Evolutionary conservation across 2,329 filamentous ascomycete genomes (phyloP), one percentile per base, ranked within the genome.

Genomic region (Apiospora hydei): DNA sequence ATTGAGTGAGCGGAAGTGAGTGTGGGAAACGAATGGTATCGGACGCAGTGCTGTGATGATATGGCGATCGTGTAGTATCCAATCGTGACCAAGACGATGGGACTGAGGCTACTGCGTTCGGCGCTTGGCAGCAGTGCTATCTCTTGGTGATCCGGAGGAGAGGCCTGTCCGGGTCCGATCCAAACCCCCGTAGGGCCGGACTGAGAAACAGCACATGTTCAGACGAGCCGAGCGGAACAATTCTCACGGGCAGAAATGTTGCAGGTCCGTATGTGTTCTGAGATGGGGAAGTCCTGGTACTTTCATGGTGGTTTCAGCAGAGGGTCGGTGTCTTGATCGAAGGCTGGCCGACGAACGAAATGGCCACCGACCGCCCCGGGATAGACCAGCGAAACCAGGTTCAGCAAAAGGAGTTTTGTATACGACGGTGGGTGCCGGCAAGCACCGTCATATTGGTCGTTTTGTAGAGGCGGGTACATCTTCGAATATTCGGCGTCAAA

Each of bases 401-500:
- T 64, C 21, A 64, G 18, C 4, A 41, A 41, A 18, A 41, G 8
- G 10, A 41, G 57, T 21, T 34, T 41, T 41, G 34, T 38, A 64
- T 64, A 41, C n/a, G 18, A 24, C 57, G 34, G 21, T 41, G 34
- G 57, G 41, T 41, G 57, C 57, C 57, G 57, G 57, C 57, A 64
- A 14, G 41, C 57, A 64, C 21, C 21, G 57, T 41, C 34, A 41
- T 18, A 41, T 64, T 24, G 13, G 11, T 34, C 57, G 6, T n/a
- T 64, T n/a, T 64, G 18, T 14, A 41, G 30, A 21, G 18, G 13
- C 1, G 57, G 41, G 21, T 10, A n/a, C 57, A 64, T 64, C 8
- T n/a, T 57, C 5, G 10, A 5, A 13, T 10, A 4, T 21, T n/a
- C 13, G 18, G 10, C 34, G 30, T 64, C 57, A 5, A 3, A 41